Base-by-base conservation (phyloP, 2,329 filamentous ascomycete species). In the Phialemoniopsis sp. region DNA sequence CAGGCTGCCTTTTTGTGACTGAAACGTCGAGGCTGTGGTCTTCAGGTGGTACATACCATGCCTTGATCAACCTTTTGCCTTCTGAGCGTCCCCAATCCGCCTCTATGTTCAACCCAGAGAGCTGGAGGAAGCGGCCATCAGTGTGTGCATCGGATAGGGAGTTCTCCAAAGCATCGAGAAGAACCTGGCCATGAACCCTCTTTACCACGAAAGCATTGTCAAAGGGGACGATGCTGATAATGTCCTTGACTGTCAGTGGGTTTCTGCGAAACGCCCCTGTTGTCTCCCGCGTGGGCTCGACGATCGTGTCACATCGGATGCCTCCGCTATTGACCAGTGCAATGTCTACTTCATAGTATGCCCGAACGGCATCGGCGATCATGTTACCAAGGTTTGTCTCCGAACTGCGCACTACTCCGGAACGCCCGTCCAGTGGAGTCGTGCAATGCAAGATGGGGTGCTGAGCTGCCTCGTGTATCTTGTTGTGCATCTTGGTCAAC, bases 321-420 rank as follows among this genome's bases (percentile, higher is more conserved):
- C 39, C 42, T n/a, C 52, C 52, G 21, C 51, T 51, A 18, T 55
- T 55, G 30, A 55, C 45, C 13, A 55, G 44, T 4, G 48, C 45
- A 15, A 55, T 51, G 18, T 55, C 51, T 10, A 45, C 43, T 17
- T 45, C 39, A 30, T 55, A 53, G 32, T 50, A 55, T 4, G 49
- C 52, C 6, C 51, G 44, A 13, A 51, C 44, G 10, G 43, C 46
- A 38, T 53, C 51, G 7, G 51, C 49, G 3, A 53, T 38, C 45
- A 55, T 48, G 32, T 55, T 55, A 12, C 52, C 51, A 4, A 55
- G 35, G 31, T 52, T 55, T 8, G 51, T 51, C 37, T 55, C 52
- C 32, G 45, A 38, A 29, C 48, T 46, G 9, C 52, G 46, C 17
- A 53, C 43, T 13, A 43, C 37, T 14, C 38, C 33, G 16, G 37